Percentiles rank a stretch among this genome's conserved stretches.
Conservation (phyloP, 352 stramenopile genomes). For the Globisporangium yorkense region DNA sequence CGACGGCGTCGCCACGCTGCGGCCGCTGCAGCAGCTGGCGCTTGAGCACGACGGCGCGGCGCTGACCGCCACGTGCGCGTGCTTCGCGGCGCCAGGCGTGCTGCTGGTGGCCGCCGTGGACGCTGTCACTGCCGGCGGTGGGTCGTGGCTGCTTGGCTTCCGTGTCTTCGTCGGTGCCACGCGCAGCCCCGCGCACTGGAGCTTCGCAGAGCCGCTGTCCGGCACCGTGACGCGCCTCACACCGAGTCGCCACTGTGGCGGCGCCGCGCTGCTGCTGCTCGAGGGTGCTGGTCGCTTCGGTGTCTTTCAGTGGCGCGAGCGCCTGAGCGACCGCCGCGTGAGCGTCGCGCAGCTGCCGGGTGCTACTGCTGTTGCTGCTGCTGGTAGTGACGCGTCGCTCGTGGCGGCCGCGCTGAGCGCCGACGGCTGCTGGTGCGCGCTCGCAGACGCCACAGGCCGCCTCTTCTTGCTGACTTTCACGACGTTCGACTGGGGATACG, state of each 20-base stretch:
- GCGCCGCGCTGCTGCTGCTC: slow-evolving; percentile 36
- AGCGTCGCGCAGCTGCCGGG: slow-evolving; percentile 26
- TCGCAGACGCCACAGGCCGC: slow-evolving; percentile 20
- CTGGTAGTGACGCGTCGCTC: slow-evolving; percentile 1
- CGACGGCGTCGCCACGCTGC: background rate
- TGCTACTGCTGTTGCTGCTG: background rate
- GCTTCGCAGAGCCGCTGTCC: slow-evolving; percentile 31
- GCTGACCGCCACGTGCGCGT: slow-evolving; percentile 26
- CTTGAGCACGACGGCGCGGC: background rate
- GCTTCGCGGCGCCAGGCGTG: slow-evolving; percentile 33
- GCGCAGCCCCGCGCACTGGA: slow-evolving; percentile 24
- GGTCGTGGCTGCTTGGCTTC: slow-evolving; percentile 40
- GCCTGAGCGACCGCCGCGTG: slow-evolving; percentile 44
- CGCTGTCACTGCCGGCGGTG: background rate
- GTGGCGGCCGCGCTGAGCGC: slow-evolving; percentile 15
- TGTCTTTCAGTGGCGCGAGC: slow-evolving; percentile 50
- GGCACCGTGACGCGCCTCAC: slow-evolving; percentile 1
- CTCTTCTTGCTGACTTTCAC: slow-evolving; percentile 32
- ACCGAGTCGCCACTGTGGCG: slow-evolving; percentile 8
- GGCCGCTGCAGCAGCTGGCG: background rate
- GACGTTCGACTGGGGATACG: slow-evolving; percentile 16
- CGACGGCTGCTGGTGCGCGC: slow-evolving; percentile 25
- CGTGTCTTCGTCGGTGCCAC: slow-evolving; percentile 25
- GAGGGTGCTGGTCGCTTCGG: slow-evolving; percentile 17
- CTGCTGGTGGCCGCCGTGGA: slow-evolving; percentile 29